Conservation (phyloP, 345 rosid genomes). For the Chamaenerion angustifolium region DNA sequence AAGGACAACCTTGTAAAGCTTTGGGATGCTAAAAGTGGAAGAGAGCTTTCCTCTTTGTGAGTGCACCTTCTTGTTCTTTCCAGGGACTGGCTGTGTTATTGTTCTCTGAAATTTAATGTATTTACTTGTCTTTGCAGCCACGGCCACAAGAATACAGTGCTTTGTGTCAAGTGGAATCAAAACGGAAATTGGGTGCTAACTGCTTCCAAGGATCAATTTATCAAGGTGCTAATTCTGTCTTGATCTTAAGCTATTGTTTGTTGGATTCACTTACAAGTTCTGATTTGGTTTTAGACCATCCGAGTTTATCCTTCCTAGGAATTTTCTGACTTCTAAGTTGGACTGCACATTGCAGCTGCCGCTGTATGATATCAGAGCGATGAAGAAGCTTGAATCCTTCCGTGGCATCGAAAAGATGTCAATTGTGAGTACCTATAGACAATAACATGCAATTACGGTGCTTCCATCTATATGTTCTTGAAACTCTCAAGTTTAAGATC, state of each 20-base stretch:
- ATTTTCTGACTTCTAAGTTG: no score
- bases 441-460: no score
- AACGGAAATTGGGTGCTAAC: slow-evolving; percentile 98
- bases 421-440: slow-evolving; percentile 43
- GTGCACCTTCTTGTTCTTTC: slow-evolving; percentile 7
- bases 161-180: slow-evolving; percentile 96
- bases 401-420: slow-evolving; percentile 86
- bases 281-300: no score
- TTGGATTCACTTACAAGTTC: no score
- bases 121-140: slow-evolving; percentile 45
- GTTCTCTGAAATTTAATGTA: not conserved
- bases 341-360: slow-evolving; percentile 16
- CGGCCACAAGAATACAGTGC: slow-evolving; percentile 96
- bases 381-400: slow-evolving; percentile 99
- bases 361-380: slow-evolving; percentile 95
- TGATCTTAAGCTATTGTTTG: no score
- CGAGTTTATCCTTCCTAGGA: no score
- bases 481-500: slow-evolving; percentile 82
- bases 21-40: slow-evolving; percentile 95
- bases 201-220: slow-evolving; percentile 89
- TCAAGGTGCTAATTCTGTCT: slow-evolving; percentile 38
- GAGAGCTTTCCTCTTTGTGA: slow-evolving; percentile 90
- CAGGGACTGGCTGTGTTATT: not conserved
- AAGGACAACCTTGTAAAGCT: slow-evolving; percentile 94
- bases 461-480: slow-evolving; percentile 15